These are phyloP conservation scores for Geotrichum histeridarum DNA, from an alignment of 1,139 yeast genomes.

Conservation along the genomic window DNA sequence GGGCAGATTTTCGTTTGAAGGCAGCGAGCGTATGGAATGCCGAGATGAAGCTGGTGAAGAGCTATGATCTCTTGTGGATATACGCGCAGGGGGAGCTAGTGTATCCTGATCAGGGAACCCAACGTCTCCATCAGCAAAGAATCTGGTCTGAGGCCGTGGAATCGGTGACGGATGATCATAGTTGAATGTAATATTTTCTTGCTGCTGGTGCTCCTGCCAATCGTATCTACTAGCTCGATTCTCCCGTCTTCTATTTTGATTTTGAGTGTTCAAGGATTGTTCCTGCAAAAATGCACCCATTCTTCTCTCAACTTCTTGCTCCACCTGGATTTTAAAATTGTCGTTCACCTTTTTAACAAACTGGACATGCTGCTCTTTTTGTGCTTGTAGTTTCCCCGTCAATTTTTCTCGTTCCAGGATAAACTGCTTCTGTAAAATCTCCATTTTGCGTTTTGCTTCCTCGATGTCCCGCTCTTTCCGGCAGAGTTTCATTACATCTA, in stretches of 20 bases:
- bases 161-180: neutral
- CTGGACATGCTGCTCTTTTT: constrained; percentile 3
- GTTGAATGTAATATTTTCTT: neutral
- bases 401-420: constrained; percentile 31
- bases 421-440: constrained; percentile 22
- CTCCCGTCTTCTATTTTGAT: neutral
- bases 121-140: too few relatives aligned
- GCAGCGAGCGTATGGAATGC: too few relatives aligned
- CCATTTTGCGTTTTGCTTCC: constrained; percentile 23
- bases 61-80: too few relatives aligned
- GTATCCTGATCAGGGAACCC: too few relatives aligned
- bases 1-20: too few relatives aligned
- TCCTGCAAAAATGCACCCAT: constrained; percentile 7
- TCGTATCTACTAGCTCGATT: neutral
- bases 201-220: neutral
- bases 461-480: constrained; percentile 72
- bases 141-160: neutral
- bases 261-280: neutral
- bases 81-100: too few relatives aligned
- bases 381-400: constrained; percentile 22
- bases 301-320: constrained; percentile 36
- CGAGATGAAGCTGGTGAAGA: too few relatives aligned
- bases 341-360: constrained; percentile 19
- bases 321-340: constrained; percentile 29
- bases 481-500: constrained; percentile 69